Conservation (phyloP, 139 green algal genomes). For the Desmodesmus armatus region DNA sequence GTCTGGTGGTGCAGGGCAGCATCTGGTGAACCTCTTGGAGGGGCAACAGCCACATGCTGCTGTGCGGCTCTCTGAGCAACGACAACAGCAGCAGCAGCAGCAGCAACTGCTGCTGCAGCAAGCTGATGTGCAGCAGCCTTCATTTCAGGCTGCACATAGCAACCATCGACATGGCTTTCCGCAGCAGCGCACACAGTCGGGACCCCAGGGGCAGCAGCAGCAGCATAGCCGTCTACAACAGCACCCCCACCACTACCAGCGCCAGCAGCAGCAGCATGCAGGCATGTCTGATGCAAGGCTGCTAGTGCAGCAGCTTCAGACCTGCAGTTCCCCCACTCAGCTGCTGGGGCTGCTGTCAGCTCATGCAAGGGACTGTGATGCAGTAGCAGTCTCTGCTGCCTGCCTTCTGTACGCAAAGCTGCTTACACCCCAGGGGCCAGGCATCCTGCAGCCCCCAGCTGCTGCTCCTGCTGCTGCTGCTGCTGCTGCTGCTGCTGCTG, state of each 20-base stretch:
- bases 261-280: slow-evolving; percentile 29
- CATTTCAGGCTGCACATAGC: slow-evolving; percentile 1
- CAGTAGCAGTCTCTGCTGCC: slow-evolving; percentile 30
- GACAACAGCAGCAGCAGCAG: background rate
- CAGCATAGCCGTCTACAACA: background rate
- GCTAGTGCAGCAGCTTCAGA: slow-evolving; percentile 20
- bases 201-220: background rate
- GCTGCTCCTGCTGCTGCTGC: background rate
- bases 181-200: background rate
- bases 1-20: no score
- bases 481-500: background rate
- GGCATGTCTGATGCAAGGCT: background rate
- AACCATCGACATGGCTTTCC: no score
- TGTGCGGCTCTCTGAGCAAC: background rate
- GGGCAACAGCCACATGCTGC: background rate
- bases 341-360: slow-evolving; percentile 11
- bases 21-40: background rate
- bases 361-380: background rate
- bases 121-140: background rate
- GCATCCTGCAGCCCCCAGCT: background rate
- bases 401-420: slow-evolving; percentile 1
- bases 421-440: no score
- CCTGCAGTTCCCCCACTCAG: background rate
- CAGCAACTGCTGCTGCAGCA: slow-evolving; percentile 12
- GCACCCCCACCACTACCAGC: background rate